Conservation (phyloP, 768 basidiomycete genomes). For the Termitomyces sp. region DNA sequence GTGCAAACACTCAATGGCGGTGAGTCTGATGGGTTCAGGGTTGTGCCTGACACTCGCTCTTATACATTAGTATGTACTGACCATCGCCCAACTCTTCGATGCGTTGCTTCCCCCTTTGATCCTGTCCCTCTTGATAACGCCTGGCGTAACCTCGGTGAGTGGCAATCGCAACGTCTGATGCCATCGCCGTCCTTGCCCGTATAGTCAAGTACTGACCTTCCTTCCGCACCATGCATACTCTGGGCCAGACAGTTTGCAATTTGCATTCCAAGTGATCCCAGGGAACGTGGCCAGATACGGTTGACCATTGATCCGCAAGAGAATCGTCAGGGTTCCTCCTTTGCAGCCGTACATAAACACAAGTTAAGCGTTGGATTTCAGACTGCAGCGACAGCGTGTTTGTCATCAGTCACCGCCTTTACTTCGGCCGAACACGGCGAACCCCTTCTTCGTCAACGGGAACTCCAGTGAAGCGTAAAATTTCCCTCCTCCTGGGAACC, state of each 20-base stretch:
- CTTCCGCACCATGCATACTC: neutral
- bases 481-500: neutral
- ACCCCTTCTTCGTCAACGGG: neutral
- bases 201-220: neutral
- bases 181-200: neutral
- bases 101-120: neutral
- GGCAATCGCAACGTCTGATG: conserved; percentile 3
- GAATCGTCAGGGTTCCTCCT: neutral
- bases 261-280: neutral
- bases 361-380: neutral
- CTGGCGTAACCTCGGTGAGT: neutral
- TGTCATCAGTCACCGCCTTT: neutral
- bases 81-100: neutral
- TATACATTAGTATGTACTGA: neutral
- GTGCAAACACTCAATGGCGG: conserved; percentile 1
- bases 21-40: neutral
- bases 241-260: neutral
- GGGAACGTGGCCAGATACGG: neutral
- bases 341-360: neutral
- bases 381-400: neutral
- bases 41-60: neutral
- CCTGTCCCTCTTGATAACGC: neutral
- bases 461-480: neutral
- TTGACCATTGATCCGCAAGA: neutral
- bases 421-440: neutral